A percentile compares a stretch with the other conserved stretches of the same genome.
phyloP scores from a whole-genome alignment of 129 eudicot species.

The Pulicaria dysenterica region DNA sequence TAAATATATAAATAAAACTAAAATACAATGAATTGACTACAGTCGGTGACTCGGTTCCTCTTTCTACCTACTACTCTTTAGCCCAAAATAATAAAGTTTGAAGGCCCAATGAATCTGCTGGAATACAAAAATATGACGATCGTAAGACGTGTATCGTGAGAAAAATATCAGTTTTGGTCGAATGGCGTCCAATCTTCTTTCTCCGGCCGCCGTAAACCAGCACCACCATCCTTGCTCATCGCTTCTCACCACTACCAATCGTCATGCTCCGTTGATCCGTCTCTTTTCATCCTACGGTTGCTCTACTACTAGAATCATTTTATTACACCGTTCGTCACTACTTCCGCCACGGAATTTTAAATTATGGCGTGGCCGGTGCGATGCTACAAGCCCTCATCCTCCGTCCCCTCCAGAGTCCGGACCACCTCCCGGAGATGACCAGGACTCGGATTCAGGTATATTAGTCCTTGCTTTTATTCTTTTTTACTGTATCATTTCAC shows the following conservation, averaged over 20 bases:
- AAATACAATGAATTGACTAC: no score
- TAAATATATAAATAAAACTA: no score
- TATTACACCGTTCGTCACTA: constrained; percentile 12
- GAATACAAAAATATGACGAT: constrained; percentile 7
- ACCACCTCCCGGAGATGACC: constrained; percentile 34
- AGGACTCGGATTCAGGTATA: constrained; percentile 31
- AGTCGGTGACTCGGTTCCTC: no score
- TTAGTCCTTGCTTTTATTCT: not conserved
- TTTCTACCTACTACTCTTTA: no score
- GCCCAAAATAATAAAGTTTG: not conserved
- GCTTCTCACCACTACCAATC: constrained; percentile 11
- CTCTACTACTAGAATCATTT: constrained; percentile 9
- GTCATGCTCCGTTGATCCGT: not conserved
- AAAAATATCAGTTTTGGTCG: constrained; percentile 22
- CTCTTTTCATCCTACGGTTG: not conserved
- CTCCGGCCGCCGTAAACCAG: constrained; percentile 38
- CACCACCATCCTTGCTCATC: constrained; percentile 22
- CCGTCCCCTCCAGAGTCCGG: constrained; percentile 39
- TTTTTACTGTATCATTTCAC: not conserved
- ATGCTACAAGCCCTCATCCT: constrained; percentile 26
- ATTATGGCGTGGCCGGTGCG: constrained; percentile 27
- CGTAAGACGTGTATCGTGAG: not conserved
- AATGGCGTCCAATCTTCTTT: constrained; percentile 33
- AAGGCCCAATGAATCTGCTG: constrained; percentile 8
- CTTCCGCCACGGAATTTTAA: constrained; percentile 15